Conservation (phyloP, 257 asterid species). For the Gardenia jasminoides region DNA sequence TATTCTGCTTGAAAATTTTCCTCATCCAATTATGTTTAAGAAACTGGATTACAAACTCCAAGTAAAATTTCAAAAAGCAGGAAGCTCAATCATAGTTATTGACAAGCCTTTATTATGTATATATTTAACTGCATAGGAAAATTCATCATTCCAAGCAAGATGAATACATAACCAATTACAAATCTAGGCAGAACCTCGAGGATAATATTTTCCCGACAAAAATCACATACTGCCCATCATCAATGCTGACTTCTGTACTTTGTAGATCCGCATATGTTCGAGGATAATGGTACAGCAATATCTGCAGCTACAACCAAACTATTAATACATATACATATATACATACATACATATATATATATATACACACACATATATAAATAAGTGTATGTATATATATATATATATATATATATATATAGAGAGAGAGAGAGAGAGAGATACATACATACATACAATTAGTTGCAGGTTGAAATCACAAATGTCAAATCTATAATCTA, state of each 20-base stretch:
- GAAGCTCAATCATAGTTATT: no score
- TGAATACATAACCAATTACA: neutral
- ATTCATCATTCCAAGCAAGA: neutral
- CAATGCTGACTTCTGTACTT: conserved; percentile 79
- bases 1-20: neutral
- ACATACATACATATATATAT: no score
- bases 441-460: no score
- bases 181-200: conserved; percentile 52
- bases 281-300: conserved; percentile 89
- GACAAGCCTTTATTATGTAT: neutral
- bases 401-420: no score
- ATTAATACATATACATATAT: no score
- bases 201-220: conserved; percentile 78
- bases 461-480: conserved; percentile 29
- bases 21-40: neutral
- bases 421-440: no score
- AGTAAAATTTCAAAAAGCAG: neutral
- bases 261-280: conserved; percentile 92
- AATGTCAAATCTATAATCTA: conserved; percentile 7
- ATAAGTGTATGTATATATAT: no score
- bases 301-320: conserved; percentile 66
- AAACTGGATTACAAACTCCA: no score
- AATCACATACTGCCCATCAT: conserved; percentile 81
- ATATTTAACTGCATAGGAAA: neutral
- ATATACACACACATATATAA: no score